These are phyloP conservation scores for Crithidia expoeki DNA, from an alignment of 208 protist species.

Conservation along the genomic window DNA sequence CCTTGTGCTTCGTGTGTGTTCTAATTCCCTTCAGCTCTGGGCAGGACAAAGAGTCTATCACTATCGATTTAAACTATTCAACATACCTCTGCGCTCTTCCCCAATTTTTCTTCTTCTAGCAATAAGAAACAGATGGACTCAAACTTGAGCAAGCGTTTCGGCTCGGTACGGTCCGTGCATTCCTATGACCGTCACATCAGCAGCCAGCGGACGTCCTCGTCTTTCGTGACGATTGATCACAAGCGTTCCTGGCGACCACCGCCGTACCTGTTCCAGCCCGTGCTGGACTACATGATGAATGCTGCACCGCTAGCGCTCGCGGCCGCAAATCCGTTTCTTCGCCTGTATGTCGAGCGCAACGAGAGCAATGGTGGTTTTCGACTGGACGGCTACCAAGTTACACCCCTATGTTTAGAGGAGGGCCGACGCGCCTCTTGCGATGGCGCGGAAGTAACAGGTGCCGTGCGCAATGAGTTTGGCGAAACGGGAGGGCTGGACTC, in stretches of 20 bases:
- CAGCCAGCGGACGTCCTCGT: constrained; percentile 24
- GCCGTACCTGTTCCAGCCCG: constrained; percentile 30
- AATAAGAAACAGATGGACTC: constrained; percentile 14
- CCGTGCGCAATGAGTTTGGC: constrained; percentile 1
- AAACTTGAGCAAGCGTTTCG: constrained; percentile 19
- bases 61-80: too few relatives aligned
- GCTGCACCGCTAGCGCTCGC: constrained; percentile 41
- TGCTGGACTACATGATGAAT: constrained; percentile 47
- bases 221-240: constrained; percentile 51
- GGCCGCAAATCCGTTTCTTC: constrained; percentile 42
- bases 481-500: not conserved
- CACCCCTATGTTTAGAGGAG: not conserved
- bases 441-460: not conserved
- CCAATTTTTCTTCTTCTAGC: too few relatives aligned
- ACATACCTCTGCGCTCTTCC: too few relatives aligned
- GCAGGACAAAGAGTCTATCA: too few relatives aligned
- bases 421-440: not conserved
- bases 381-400: constrained; percentile 39
- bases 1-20: not conserved
- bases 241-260: constrained; percentile 52
- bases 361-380: constrained; percentile 29
- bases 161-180: constrained; percentile 18
- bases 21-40: not conserved
- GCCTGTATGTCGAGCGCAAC: constrained; percentile 53
- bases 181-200: constrained; percentile 30